Evolutionary conservation across 768 basidiomycete genomes (phyloP).

Genomic region (Pholiota molesta): DNA sequence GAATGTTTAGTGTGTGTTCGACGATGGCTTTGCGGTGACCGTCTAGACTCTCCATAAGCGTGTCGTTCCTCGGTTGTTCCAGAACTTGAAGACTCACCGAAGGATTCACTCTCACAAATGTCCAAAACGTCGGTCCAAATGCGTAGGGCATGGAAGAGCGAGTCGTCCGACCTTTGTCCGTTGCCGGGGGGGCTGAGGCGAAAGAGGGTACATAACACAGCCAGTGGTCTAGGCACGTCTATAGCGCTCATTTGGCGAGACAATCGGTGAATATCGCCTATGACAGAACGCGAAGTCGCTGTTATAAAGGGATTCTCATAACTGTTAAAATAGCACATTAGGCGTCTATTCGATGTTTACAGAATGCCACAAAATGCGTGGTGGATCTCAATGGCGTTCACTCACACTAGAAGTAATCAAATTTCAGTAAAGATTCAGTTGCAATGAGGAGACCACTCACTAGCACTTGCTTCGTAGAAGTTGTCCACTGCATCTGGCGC

Average conservation of each 20-base stretch:
- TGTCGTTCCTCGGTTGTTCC: not conserved
- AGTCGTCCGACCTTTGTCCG: constrained; percentile 30
- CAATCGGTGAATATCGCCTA: constrained; percentile 70
- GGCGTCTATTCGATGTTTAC: constrained; percentile 2
- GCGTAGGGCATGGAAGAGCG: constrained; percentile 65
- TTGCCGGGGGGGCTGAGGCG: constrained; percentile 40
- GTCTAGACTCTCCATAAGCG: constrained; percentile 43
- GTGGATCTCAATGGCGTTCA: not conserved
- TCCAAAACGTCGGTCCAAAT: constrained; percentile 80
- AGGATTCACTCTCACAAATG: constrained; percentile 77
- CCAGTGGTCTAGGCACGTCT: constrained; percentile 69
- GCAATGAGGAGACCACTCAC: constrained; percentile 39
- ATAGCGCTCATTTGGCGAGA: constrained; percentile 61
- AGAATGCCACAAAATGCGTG: constrained; percentile 3
- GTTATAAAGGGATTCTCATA: constrained; percentile 84
- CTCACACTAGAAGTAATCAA: constrained; percentile 42
- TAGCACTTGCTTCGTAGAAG: constrained; percentile 74
- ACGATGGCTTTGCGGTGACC: constrained; percentile 75
- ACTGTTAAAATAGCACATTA: constrained; percentile 36
- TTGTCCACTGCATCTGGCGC: constrained; percentile 57
- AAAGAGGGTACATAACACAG: constrained; percentile 60
- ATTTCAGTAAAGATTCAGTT: constrained; percentile 18
- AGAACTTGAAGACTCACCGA: constrained; percentile 48
- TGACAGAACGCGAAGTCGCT: constrained; percentile 71
- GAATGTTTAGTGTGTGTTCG: constrained; percentile 78